Evolutionary conservation across 202 grass and related monocot species (phyloP), one percentile per base, ranked within the genome.

Genomic region (Miscanthus sacchariflorus): DNA sequence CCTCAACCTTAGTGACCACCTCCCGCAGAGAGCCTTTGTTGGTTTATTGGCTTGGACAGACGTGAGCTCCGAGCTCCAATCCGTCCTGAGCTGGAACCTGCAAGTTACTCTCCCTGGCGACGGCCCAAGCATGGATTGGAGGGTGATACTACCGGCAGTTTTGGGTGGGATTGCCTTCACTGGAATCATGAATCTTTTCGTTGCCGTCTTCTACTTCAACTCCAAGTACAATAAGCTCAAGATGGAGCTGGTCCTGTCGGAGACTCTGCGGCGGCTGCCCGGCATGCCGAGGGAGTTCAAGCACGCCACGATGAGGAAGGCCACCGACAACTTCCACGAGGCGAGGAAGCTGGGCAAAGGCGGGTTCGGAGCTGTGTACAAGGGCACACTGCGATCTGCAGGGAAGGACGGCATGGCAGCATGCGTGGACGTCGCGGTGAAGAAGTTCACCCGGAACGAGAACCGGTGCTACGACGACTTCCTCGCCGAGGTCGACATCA

Each of bases 281-380:
- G 74, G 74, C 15, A 54, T 77, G 49, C 74, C 74, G 46, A 54
- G 74, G 48, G 77, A 66, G 38, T 80, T 80, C 58, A 65, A 18
- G 21, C 24, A 80, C 38, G 12, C n/a, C 6, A 24, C 39, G 1
- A 39, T 80, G 21, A 42, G 39, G 12, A 80, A 44, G 58, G 77
- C 58, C 11, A 80, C 77, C 58, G 42, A 24, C 58, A 80, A 80
- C 58, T 80, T 80, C n/a, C 17, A 80, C 39, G 78, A 80, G 39
- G 13, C 13, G 4, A 65, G 39, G 77, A 65, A 4, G 77, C 56
- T 79, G 1, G 77, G 77, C 25, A 49, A 33, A 9, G 73, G 76
- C 9, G 76, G 56, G 10, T 79, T 39, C 27, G 74, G 75, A 2
- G 48, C 49, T 1, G 74, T 77, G 15, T 77, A 58, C 74, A 52